phyloP scores from a whole-genome alignment of 179 eudicot species.

The Kewa caespitosa region DNA sequence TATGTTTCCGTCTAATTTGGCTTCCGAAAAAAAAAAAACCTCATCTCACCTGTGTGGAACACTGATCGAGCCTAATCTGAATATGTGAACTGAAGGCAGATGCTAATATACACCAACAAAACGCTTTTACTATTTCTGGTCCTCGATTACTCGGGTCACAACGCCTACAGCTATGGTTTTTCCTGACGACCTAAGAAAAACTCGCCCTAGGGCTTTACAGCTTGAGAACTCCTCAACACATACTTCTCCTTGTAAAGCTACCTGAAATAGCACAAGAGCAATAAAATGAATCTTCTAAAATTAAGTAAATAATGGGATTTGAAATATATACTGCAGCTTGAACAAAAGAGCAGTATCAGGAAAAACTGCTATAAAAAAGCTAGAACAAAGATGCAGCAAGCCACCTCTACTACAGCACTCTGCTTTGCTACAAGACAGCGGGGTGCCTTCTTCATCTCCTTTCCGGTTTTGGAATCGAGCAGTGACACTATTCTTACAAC shows the following conservation, averaged over 20 bases:
- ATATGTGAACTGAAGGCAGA: not conserved
- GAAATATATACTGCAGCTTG: not conserved
- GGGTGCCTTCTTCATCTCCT: slow-evolving; percentile 79
- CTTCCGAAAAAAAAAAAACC: slow-evolving; percentile 5
- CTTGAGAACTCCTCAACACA: slow-evolving; percentile 72
- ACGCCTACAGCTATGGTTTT: slow-evolving; percentile 89
- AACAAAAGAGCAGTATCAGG: not conserved
- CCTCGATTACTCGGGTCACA: slow-evolving; percentile 57
- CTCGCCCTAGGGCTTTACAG: slow-evolving; percentile 78
- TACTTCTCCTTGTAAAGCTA: slow-evolving; percentile 57
- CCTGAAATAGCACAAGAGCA: slow-evolving; percentile 42
- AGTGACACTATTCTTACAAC: slow-evolving; percentile 69
- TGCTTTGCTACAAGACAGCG: slow-evolving; percentile 81
- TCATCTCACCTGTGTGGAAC: slow-evolving; percentile 12
- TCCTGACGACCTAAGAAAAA: slow-evolving; percentile 75
- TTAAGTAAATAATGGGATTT: not conserved
- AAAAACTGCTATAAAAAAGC: not conserved
- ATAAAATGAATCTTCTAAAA: too few species aligned
- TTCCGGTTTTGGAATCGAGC: slow-evolving; percentile 89
- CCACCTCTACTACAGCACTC: slow-evolving; percentile 80
- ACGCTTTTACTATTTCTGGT: slow-evolving; percentile 11
- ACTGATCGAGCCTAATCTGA: slow-evolving; percentile 4
- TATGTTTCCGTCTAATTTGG: not conserved
- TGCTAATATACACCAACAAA: slow-evolving; percentile 18
- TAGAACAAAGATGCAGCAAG: slow-evolving; percentile 9